A percentile compares a stretch with the other conserved stretches of the same genome.
Evolutionary conservation across 805 yeast genomes (phyloP).

Genomic region (Metschnikowia dekortorum): DNA sequence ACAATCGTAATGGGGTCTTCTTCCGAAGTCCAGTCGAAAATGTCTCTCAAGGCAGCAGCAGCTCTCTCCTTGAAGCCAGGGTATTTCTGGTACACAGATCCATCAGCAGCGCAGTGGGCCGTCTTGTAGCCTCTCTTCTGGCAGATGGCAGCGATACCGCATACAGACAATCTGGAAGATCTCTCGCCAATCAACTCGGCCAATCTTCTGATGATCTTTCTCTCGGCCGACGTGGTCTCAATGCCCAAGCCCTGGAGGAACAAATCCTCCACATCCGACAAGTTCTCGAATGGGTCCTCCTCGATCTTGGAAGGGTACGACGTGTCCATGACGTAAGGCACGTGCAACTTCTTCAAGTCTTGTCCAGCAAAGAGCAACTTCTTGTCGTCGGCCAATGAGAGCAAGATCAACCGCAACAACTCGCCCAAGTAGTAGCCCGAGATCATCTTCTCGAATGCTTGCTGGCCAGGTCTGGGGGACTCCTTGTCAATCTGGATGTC

Average conservation of each 20-base stretch:
- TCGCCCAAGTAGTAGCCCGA: slow-evolving; percentile 97
- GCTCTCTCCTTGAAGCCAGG: slow-evolving; percentile 90
- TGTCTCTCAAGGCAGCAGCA: slow-evolving; percentile 81
- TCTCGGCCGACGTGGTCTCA: slow-evolving; percentile 68
- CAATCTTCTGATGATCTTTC: slow-evolving; percentile 74
- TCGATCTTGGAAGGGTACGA: slow-evolving; percentile 84
- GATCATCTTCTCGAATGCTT: slow-evolving; percentile 93
- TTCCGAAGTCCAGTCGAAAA: slow-evolving; percentile 67
- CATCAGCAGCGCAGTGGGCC: slow-evolving; percentile 94
- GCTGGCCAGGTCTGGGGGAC: slow-evolving; percentile 96
- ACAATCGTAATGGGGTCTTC: slow-evolving; percentile 81
- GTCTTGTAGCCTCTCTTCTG: slow-evolving; percentile 73
- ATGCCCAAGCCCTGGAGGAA: slow-evolving; percentile 58
- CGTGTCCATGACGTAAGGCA: slow-evolving; percentile 78
- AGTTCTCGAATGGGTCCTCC: slow-evolving; percentile 82
- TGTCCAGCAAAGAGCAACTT: slow-evolving; percentile 68
- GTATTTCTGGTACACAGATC: slow-evolving; percentile 90
- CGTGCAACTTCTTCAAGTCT: slow-evolving; percentile 57
- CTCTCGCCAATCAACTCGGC: slow-evolving; percentile 89
- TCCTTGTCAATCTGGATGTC: slow-evolving; percentile 76
- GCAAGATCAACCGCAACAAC: slow-evolving; percentile 70
- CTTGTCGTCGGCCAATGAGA: slow-evolving; percentile 60
- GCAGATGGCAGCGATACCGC: slow-evolving; percentile 94
- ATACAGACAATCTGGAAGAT: slow-evolving; percentile 85
- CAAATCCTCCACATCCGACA: slow-evolving; percentile 66